Evolutionary conservation across 805 yeast species (phyloP).

Genomic region (Lipomyces mesembrius): DNA sequence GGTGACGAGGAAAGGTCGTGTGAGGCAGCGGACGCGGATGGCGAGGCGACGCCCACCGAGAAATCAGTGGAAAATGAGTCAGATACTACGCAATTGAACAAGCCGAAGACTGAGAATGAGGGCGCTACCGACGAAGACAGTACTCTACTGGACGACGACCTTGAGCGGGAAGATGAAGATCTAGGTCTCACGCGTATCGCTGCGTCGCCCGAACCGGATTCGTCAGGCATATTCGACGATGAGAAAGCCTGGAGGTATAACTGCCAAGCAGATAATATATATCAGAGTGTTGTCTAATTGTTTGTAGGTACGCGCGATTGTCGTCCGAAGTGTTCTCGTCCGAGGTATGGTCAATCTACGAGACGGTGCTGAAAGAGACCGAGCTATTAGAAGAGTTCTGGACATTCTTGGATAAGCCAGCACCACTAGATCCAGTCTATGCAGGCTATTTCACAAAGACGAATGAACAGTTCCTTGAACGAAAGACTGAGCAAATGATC

Average conservation of each 20-base stretch:
- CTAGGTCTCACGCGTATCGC: conserved; percentile 37
- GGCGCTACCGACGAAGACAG: conserved; percentile 35
- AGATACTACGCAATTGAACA: not conserved
- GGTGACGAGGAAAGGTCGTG: not conserved
- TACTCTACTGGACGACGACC: conserved; percentile 36
- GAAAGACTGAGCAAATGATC: conserved; percentile 73
- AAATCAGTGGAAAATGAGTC: conserved; percentile 1
- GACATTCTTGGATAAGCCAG: conserved; percentile 71
- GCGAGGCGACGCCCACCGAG: conserved; percentile 1
- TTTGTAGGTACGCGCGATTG: conserved; percentile 54
- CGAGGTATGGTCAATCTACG: conserved; percentile 93
- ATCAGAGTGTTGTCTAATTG: not conserved
- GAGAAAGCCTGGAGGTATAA: conserved; percentile 40
- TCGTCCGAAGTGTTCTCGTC: conserved; percentile 90
- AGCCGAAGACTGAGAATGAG: conserved; percentile 20
- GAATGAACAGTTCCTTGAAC: conserved; percentile 85
- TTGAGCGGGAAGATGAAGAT: conserved; percentile 26
- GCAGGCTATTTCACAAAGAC: conserved; percentile 91
- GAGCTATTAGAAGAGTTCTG: conserved; percentile 72
- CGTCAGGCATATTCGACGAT: conserved; percentile 39
- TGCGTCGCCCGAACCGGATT: conserved; percentile 35
- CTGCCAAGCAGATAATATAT: not conserved
- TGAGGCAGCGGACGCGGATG: not conserved
- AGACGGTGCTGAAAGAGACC: conserved; percentile 79
- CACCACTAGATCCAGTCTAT: conserved; percentile 71